Evolutionary conservation across 2,329 filamentous ascomycete genomes (phyloP), one percentile per base, ranked within the genome.

Genomic region (Arthrobotrys pseudoclavata): DNA sequence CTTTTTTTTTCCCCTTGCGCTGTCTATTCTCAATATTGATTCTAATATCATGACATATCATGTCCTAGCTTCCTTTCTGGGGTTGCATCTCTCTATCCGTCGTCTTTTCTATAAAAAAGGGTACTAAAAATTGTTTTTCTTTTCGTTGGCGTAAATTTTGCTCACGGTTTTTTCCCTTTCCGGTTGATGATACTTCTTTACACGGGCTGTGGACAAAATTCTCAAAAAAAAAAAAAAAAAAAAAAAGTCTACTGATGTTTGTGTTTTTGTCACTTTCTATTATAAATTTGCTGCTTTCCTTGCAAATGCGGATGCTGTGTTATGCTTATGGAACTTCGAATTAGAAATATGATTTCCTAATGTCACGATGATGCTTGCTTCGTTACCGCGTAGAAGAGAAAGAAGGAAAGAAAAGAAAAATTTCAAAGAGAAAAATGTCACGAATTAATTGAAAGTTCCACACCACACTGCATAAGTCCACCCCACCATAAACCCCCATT

Each of bases 21-120:
- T 48, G 42, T 26, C 53, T 60, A 24, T 64, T 52, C 37, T 45
- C 57, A 53, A 66, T 76, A 70, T 62, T 60, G 72, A 61, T 70
- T 76, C 55, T 76, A 76, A 69, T 69, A 76, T 76, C 66, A 76
- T 34, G 72, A 70, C 66, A 47, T 66, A 40, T 45, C 47, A 63
- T 76, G 64, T 69, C 57, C 66, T 76, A 66, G 72, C 72, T 76
- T 69, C 72, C 66, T 76, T 76, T 76, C 67, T 70, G 66, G 52
- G 72, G 72, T 60, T 60, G 66, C 42, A 40, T 60, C 55, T 66
- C 60, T 55, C 61, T 40, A 67, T 67, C 31, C 31, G 37, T 68
- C 48, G 34, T 47, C 40, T 72, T 72, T 53, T 64, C 47, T 60
- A 26, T 47, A 26, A 24, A 62, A 70, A 70, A 37, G 60, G 72